A percentile compares a stretch with the other conserved stretches of the same genome.
Evolutionary conservation across 495 filamentous ascomycete genomes (phyloP).

Genomic region (Neurospora sp.): DNA sequence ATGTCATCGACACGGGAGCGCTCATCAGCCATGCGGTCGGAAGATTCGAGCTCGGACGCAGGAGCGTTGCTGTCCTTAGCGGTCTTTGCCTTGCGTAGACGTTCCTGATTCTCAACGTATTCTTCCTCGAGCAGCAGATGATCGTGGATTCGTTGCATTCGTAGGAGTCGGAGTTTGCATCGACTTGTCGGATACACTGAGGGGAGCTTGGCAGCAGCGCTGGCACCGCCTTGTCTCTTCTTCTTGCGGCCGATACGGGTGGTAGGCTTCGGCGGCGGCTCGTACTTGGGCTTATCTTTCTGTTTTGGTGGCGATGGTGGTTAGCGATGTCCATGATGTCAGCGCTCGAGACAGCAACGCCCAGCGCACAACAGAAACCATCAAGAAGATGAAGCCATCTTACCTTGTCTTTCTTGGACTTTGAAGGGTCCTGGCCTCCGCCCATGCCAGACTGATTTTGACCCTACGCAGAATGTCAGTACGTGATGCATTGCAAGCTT

Average conservation of each 20-base stretch:
- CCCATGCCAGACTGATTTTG: constrained; percentile 85
- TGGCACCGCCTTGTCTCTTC: constrained; percentile 84
- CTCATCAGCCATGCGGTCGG: constrained; percentile 83
- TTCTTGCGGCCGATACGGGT: constrained; percentile 98
- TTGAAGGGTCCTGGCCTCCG: constrained; percentile 61
- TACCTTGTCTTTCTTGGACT: constrained; percentile 87
- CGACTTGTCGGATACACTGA: constrained; percentile 88
- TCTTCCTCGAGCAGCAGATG: constrained; percentile 95
- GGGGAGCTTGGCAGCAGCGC: constrained; percentile 88
- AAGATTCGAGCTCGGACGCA: constrained; percentile 49
- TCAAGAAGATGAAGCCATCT: constrained; percentile 9
- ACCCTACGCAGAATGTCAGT: constrained; percentile 45
- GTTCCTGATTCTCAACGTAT: constrained; percentile 98
- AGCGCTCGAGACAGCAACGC: not conserved
- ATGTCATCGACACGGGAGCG: constrained; percentile 95
- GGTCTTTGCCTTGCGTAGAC: constrained; percentile 80
- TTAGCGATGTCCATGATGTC: constrained; percentile 8
- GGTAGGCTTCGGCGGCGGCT: constrained; percentile 91
- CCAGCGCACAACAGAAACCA: not conserved
- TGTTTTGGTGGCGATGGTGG: constrained; percentile 27
- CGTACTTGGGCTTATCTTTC: constrained; percentile 99
- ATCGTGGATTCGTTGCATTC: constrained; percentile 98
- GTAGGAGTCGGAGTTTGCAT: constrained; percentile 92
- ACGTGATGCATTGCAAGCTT: not conserved
- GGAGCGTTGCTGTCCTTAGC: constrained; percentile 55